Conservation (phyloP, 1,139 yeast genomes). For the Wickerhamomyces sp. region DNA sequence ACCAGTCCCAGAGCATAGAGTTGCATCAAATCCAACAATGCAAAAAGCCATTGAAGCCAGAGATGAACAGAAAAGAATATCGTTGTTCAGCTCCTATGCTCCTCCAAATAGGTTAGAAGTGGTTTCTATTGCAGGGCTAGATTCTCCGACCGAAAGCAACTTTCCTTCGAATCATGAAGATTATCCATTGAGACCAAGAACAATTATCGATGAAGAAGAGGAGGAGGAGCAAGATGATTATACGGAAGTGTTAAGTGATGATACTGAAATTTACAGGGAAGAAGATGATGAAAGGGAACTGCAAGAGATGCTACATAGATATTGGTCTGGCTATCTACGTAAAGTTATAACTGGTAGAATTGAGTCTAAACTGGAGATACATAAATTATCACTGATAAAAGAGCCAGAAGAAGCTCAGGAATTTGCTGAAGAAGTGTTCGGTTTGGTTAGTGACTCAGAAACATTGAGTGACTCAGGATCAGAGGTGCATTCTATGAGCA, state of each 20-base stretch:
- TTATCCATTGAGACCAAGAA: constrained; percentile 4
- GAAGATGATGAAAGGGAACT: constrained; percentile 3
- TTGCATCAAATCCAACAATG: constrained; percentile 16
- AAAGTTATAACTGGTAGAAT: constrained; percentile 16
- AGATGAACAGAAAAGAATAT: neutral
- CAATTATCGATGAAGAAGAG: constrained; percentile 6
- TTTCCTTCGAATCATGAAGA: constrained; percentile 1
- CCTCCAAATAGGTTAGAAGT: neutral
- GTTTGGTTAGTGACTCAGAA: constrained; percentile 5
- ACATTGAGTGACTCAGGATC: constrained; percentile 1
- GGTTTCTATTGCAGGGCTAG: neutral
- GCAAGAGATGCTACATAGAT: constrained; percentile 11
- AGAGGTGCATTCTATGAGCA: constrained; percentile 12
- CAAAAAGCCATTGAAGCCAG: constrained; percentile 8
- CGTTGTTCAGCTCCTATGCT: constrained; percentile 1
- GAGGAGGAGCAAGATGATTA: constrained; percentile 7
- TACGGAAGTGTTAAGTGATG: neutral
- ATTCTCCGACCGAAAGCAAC: neutral
- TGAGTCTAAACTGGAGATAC: constrained; percentile 15
- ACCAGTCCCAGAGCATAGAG: constrained; percentile 9
- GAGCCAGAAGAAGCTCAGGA: constrained; percentile 9
- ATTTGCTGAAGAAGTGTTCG: constrained; percentile 3
- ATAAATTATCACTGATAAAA: constrained; percentile 11
- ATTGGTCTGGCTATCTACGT: constrained; percentile 15
- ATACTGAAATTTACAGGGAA: neutral